Evolutionary conservation across 345 rosid species (phyloP).

Genomic region (Corchorus olitorius): DNA sequence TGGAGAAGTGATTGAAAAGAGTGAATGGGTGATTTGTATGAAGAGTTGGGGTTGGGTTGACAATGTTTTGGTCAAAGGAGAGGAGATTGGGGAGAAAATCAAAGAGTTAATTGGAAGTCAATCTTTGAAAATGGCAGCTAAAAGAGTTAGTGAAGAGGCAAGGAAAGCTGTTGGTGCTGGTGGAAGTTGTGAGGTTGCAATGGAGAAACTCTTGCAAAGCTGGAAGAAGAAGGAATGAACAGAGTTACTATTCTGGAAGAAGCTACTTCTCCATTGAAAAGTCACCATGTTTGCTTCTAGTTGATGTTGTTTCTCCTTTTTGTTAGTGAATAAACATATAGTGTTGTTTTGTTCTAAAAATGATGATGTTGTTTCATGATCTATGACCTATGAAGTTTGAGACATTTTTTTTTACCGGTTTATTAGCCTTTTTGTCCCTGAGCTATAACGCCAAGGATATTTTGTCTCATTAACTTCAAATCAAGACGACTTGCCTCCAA

Average conservation of each 20-base stretch:
- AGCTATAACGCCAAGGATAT: too few species aligned
- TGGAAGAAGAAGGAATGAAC: neutral
- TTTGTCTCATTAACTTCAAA: too few species aligned
- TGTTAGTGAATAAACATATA: too few species aligned
- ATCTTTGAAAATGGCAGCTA: slow-evolving; percentile 22
- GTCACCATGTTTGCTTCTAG: too few species aligned
- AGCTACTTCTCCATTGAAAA: too few species aligned
- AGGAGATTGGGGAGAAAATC: slow-evolving; percentile 37
- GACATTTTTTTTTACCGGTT: too few species aligned
- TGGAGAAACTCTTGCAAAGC: neutral
- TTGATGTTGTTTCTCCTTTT: neutral
- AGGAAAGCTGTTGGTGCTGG: slow-evolving; percentile 31
- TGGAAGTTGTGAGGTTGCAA: slow-evolving; percentile 25
- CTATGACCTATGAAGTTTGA: too few species aligned
- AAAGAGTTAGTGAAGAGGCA: slow-evolving; percentile 28
- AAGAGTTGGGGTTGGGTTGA: slow-evolving; percentile 34
- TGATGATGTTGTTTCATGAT: too few species aligned
- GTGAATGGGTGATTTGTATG: slow-evolving; percentile 33
- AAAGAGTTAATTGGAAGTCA: slow-evolving; percentile 33
- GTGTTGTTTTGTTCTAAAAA: too few species aligned
- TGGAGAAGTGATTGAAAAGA: slow-evolving; percentile 25
- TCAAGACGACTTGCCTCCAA: too few species aligned
- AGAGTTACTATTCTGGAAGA: too few species aligned
- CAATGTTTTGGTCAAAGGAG: slow-evolving; percentile 26
- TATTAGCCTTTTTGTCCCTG: too few species aligned